These are phyloP conservation scores for Corymbia calophylla DNA, from an alignment of 441 rosid species.

Conservation along the genomic window DNA sequence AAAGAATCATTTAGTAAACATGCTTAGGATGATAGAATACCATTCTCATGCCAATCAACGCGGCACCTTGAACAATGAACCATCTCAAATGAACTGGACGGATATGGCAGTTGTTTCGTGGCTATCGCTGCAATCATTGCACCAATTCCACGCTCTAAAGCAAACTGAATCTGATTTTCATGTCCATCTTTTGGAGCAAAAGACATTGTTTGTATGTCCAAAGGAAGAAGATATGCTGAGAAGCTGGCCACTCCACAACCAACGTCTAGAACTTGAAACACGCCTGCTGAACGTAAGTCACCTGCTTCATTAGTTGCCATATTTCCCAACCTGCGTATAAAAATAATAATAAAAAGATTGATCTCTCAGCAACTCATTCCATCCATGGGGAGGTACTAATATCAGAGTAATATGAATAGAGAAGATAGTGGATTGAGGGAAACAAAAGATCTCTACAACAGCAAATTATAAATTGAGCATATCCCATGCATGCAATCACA, in stretches of 20 bases:
- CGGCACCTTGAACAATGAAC: slow-evolving; percentile 98
- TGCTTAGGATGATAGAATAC: slow-evolving; percentile 32
- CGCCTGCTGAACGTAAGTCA: slow-evolving; percentile 82
- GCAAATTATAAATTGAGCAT: background rate
- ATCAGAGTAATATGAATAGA: background rate
- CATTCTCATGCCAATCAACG: slow-evolving; percentile 90
- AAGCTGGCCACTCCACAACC: slow-evolving; percentile 99
- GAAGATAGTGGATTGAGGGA: background rate
- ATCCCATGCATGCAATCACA: background rate
- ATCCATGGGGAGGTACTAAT: background rate
- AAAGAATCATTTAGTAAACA: background rate
- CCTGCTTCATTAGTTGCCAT: slow-evolving; percentile 73
- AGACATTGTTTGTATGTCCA: slow-evolving; percentile 85
- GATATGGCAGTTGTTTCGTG: slow-evolving; percentile 85
- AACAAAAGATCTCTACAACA: background rate
- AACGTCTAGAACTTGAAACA: slow-evolving; percentile 83
- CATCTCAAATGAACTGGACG: slow-evolving; percentile 87
- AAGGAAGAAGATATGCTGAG: slow-evolving; percentile 84
- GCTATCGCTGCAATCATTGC: slow-evolving; percentile 88
- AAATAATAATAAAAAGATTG: background rate
- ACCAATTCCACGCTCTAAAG: slow-evolving; percentile 84
- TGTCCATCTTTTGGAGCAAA: slow-evolving; percentile 95
- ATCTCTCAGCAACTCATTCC: background rate
- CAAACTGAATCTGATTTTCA: slow-evolving; percentile 98
- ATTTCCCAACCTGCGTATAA: slow-evolving; percentile 59